These are phyloP conservation scores for Fusarium beomiforme DNA, from an alignment of 2,329 filamentous ascomycete genomes.

Conservation along the genomic window DNA sequence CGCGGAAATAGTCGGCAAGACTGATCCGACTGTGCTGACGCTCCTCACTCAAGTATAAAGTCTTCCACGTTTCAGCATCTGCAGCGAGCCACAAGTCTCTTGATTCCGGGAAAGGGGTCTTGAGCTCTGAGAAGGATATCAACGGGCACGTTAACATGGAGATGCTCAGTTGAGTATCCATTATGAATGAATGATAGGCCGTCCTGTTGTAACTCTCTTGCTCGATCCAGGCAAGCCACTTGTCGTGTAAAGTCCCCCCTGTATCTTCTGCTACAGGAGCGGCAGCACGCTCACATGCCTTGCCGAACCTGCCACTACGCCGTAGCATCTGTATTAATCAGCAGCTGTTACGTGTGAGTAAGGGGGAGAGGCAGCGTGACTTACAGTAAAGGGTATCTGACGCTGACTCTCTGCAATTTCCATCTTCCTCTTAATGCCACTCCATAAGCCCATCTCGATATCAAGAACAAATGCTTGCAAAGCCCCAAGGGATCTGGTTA, in stretches of 20 bases:
- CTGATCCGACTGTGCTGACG: not conserved
- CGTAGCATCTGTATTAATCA: not conserved
- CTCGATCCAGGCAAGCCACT: not conserved
- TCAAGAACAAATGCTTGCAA: not conserved
- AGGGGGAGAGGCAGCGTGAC: accelerated
- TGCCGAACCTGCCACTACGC: not conserved
- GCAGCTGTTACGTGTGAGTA: too few species aligned
- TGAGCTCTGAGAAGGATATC: not conserved
- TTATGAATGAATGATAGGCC: not conserved
- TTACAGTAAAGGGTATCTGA: not conserved
- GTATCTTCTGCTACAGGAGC: not conserved
- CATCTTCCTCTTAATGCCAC: not conserved
- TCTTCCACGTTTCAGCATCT: not conserved
- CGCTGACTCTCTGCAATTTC: not conserved
- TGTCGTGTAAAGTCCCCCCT: not conserved
- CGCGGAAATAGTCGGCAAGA: not conserved
- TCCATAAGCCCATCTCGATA: not conserved
- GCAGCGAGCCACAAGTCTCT: not conserved
- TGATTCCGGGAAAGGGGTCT: not conserved
- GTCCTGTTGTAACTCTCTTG: not conserved
- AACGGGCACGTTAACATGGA: not conserved
- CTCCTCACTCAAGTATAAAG: not conserved
- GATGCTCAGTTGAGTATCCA: not conserved
- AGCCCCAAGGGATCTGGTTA: not conserved
- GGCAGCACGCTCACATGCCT: not conserved